Evolutionary conservation across 192 early-diverging fungal genomes (phyloP).

Genomic region (Backusella psychrophila): DNA sequence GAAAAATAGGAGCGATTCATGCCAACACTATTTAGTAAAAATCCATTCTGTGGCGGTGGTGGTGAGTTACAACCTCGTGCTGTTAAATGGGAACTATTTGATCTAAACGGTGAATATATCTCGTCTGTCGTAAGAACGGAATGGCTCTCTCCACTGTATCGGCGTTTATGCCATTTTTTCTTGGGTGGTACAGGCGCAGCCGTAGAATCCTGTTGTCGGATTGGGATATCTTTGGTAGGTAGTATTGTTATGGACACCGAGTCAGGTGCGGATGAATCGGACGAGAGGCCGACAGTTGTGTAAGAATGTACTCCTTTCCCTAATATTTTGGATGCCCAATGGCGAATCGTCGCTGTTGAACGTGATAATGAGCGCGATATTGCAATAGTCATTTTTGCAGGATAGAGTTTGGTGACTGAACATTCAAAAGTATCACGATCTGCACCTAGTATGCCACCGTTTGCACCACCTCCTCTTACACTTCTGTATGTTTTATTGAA

Average conservation of each 20-base stretch:
- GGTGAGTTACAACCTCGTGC: slow-evolving; percentile 21
- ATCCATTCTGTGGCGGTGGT: neutral
- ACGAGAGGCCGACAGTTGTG: neutral
- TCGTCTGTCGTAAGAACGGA: neutral
- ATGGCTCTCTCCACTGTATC: slow-evolving; percentile 37
- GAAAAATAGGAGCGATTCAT: slow-evolving; percentile 13
- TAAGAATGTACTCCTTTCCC: neutral
- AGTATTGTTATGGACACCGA: neutral
- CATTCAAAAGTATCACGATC: neutral
- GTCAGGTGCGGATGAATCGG: slow-evolving; percentile 11
- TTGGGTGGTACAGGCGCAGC: neutral
- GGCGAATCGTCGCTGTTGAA: slow-evolving; percentile 10
- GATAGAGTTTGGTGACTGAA: neutral
- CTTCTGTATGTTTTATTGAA: neutral
- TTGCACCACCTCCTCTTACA: neutral
- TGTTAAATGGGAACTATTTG: slow-evolving; percentile 22
- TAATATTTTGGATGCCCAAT: slow-evolving; percentile 23
- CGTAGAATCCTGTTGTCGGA: slow-evolving; percentile 9
- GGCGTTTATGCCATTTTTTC: slow-evolving; percentile 31
- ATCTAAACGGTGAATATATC: slow-evolving; percentile 17
- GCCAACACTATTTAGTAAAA: neutral
- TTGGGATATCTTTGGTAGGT: neutral
- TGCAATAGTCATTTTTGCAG: neutral
- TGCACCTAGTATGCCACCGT: slow-evolving; percentile 5
- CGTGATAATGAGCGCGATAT: neutral